These are phyloP conservation scores for Fusarium sacchari DNA, from an alignment of 2,329 filamentous ascomycete species.

Conservation along the genomic window DNA sequence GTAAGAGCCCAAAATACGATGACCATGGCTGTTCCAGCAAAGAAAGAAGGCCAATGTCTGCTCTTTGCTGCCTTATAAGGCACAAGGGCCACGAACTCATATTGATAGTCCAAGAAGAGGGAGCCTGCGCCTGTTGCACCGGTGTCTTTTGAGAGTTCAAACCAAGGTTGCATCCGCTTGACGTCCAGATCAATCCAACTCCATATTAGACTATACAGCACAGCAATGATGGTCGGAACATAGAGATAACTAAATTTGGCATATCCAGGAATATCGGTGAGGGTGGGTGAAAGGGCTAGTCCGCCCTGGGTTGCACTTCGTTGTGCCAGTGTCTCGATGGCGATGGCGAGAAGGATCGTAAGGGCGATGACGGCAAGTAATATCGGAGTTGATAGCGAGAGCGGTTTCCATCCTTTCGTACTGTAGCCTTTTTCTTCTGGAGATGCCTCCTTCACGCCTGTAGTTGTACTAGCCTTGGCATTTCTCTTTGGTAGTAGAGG, in stretches of 20 bases:
- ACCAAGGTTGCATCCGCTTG: conserved; percentile 69
- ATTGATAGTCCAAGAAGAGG: conserved; percentile 64
- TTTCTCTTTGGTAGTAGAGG: conserved; percentile 2
- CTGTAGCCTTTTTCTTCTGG: fast-evolving
- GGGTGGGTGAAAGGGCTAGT: conserved; percentile 41
- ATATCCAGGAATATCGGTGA: conserved; percentile 48
- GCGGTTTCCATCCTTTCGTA: conserved; percentile 35
- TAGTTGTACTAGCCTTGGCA: neutral
- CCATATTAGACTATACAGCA: conserved; percentile 67
- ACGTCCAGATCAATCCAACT: conserved; percentile 68
- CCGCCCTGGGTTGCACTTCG: conserved; percentile 55
- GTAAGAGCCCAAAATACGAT: conserved; percentile 65
- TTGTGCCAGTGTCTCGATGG: conserved; percentile 57
- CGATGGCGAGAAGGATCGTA: conserved; percentile 53
- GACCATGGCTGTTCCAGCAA: conserved; percentile 58
- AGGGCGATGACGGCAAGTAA: conserved; percentile 50
- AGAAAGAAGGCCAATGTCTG: conserved; percentile 63
- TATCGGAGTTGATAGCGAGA: conserved; percentile 45
- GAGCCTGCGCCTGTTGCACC: conserved; percentile 59
- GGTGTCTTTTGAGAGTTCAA: conserved; percentile 60
- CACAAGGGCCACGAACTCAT: conserved; percentile 48
- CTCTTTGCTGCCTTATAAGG: conserved; percentile 46
- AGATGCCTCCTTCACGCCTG: neutral
- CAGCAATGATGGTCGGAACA: conserved; percentile 62
- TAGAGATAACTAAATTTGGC: conserved; percentile 59